phyloP scores from a whole-genome alignment of 305 asterid species.

The Fraxinus baroniana region DNA sequence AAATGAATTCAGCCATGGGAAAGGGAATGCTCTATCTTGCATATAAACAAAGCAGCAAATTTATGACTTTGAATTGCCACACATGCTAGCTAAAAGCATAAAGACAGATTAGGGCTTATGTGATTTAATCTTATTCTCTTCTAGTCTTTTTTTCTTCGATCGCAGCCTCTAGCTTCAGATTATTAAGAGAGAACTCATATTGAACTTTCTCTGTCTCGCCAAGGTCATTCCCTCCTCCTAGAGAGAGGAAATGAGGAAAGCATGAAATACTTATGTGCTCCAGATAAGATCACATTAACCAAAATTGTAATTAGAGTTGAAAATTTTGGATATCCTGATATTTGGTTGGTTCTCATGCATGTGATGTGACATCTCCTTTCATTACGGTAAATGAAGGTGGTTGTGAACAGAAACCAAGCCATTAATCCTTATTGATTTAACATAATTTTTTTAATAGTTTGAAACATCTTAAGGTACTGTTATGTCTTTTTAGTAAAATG shows the following conservation, averaged over 20 bases:
- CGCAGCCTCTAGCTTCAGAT: conserved; percentile 3
- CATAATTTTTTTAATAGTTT: not conserved
- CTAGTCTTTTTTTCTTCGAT: not conserved
- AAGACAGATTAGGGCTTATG: not conserved
- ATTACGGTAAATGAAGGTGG: not conserved
- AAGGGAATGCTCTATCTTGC: not conserved
- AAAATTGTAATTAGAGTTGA: not conserved
- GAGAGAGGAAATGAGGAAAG: not conserved
- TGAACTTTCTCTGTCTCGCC: not conserved
- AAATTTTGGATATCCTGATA: not conserved
- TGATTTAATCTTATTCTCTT: not conserved
- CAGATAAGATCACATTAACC: not conserved
- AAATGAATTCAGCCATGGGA: not conserved
- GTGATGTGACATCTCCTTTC: conserved; percentile 3
- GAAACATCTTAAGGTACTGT: not conserved
- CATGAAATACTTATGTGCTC: not conserved
- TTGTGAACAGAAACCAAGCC: not conserved
- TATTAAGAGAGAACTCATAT: not conserved
- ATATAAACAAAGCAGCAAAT: not conserved
- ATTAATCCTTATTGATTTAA: not conserved
- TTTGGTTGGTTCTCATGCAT: not conserved
- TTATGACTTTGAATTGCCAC: not conserved
- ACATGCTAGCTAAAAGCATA: not conserved
- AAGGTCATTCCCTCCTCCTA: not conserved
- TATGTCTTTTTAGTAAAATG: not conserved